Conservation (phyloP, 2,329 filamentous ascomycete species). For the Ceratocystis huliohia region DNA sequence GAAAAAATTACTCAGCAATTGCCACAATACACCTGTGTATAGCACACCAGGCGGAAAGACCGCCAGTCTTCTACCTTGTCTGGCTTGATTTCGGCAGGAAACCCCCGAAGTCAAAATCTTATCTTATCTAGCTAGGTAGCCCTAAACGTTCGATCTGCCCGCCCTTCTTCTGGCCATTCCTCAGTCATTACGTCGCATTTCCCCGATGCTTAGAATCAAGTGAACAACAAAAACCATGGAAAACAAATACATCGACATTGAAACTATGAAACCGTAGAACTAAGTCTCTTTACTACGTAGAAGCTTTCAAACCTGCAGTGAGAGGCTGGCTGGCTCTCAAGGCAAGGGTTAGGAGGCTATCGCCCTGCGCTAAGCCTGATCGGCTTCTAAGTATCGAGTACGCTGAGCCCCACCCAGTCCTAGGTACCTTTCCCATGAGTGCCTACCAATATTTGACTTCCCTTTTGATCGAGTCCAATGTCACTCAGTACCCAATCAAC, state of each 20-base stretch:
- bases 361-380: neutral
- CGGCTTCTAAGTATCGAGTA: neutral
- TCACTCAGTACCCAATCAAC: neutral
- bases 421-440: neutral
- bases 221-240: neutral
- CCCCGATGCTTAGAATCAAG: neutral
- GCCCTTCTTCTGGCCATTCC: neutral
- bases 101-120: neutral
- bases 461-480: neutral
- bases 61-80: neutral
- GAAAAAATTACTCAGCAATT: neutral
- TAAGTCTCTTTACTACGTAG: too few species aligned
- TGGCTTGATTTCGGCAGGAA: neutral
- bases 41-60: neutral
- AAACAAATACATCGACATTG: neutral
- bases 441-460: neutral
- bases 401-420: neutral
- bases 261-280: too few species aligned
- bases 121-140: neutral
- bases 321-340: neutral
- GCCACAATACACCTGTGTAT: neutral
- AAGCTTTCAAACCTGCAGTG: neutral
- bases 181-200: neutral
- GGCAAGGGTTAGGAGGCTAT: neutral
- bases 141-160: too few species aligned